These are phyloP conservation scores for Leccinum broughii DNA, from an alignment of 768 basidiomycete species.

Conservation along the genomic window DNA sequence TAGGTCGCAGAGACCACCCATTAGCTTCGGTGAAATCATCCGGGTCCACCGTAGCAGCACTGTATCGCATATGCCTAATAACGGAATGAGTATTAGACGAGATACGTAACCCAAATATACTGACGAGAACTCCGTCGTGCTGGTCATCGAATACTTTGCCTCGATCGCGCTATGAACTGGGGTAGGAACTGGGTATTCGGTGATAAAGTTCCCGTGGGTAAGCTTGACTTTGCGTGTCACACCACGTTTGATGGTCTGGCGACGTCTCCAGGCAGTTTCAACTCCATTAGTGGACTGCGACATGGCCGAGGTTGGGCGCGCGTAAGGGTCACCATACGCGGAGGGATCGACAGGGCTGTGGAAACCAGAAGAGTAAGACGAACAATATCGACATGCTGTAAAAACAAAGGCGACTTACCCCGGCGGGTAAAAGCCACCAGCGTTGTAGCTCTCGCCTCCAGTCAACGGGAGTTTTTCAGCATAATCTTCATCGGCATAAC, in stretches of 20 bases:
- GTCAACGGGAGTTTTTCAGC: constrained; percentile 79
- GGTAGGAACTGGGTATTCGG: constrained; percentile 85
- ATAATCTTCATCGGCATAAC: constrained; percentile 66
- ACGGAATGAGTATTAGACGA: neutral
- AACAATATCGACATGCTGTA: neutral
- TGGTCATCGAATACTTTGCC: constrained; percentile 67
- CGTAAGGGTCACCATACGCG: constrained; percentile 67
- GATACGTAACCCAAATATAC: constrained; percentile 28
- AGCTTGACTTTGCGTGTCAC: constrained; percentile 95
- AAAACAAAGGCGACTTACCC: constrained; percentile 45
- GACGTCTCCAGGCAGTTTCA: constrained; percentile 66
- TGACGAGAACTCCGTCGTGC: constrained; percentile 89
- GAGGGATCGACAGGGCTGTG: constrained; percentile 50
- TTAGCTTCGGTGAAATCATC: constrained; percentile 80
- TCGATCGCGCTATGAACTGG: constrained; percentile 84
- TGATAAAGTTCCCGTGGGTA: constrained; percentile 90
- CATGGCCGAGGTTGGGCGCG: constrained; percentile 50
- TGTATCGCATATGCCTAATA: constrained; percentile 85
- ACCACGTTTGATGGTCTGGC: constrained; percentile 90
- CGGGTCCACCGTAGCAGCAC: constrained; percentile 88
- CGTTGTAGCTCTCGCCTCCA: constrained; percentile 50
- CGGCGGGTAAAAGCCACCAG: constrained; percentile 72
- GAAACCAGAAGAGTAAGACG: constrained; percentile 11
- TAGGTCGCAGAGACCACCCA: constrained; percentile 84
- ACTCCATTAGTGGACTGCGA: constrained; percentile 56